These are phyloP conservation scores for Trifolium fragiferum DNA, from an alignment of 306 rosid species.

Conservation along the genomic window DNA sequence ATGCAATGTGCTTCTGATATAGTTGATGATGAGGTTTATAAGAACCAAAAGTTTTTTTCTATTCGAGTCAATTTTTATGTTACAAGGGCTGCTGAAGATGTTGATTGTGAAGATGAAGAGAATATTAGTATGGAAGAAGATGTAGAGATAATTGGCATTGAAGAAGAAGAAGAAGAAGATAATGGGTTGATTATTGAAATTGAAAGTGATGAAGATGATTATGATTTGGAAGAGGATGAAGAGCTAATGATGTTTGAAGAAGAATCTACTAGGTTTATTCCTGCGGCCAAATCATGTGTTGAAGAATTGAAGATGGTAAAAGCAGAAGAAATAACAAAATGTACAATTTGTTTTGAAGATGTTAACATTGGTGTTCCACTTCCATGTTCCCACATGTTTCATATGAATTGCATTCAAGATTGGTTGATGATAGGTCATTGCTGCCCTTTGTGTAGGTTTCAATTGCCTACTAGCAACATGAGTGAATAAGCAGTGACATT, in stretches of 20 bases:
- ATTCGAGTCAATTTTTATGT: background rate
- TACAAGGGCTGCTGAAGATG: background rate
- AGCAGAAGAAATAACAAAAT: background rate
- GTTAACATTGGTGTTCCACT: constrained; percentile 1
- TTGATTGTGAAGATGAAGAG: background rate
- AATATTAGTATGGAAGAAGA: background rate
- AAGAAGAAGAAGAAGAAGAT: background rate
- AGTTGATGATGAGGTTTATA: background rate
- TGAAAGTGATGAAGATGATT: background rate
- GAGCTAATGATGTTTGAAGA: background rate
- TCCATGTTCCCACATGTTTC: constrained; percentile 23
- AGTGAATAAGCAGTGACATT: background rate
- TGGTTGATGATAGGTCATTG: background rate
- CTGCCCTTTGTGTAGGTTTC: constrained; percentile 26
- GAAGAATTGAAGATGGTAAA: constrained; percentile 17
- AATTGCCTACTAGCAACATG: background rate
- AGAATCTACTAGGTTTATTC: background rate
- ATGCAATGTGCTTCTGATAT: constrained; percentile 2
- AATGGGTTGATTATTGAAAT: background rate
- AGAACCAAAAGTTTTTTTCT: background rate
- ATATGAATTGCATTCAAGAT: background rate
- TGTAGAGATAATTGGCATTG: background rate
- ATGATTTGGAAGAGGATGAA: too few relatives aligned
- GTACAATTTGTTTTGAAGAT: constrained; percentile 16
- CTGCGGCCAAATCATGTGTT: constrained; percentile 1